Conservation (phyloP, 108 stramenopile species). For the Nitzschia palea region DNA sequence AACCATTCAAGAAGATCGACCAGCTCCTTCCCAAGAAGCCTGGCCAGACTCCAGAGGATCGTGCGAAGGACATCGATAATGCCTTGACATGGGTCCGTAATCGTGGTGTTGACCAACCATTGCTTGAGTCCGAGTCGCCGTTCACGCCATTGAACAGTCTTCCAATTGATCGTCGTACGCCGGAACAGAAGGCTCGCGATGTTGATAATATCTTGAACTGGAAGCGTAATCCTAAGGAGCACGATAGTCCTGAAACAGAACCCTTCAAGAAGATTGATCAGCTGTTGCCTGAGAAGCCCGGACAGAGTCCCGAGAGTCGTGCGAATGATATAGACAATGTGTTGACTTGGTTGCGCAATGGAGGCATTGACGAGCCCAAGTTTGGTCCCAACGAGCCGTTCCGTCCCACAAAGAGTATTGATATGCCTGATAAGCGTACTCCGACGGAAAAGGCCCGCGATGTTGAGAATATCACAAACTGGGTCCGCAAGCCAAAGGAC, state of each 20-base stretch:
- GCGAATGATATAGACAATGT: conserved; percentile 40
- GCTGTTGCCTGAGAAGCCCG: conserved; percentile 27
- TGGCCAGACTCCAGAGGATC: conserved; percentile 23
- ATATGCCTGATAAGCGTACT: conserved; percentile 28
- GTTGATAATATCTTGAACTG: conserved; percentile 30
- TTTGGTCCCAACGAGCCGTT: conserved; percentile 21
- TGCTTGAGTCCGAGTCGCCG: not conserved
- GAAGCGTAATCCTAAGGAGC: conserved; percentile 33
- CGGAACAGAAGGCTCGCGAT: conserved; percentile 21
- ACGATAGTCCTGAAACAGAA: conserved; percentile 18
- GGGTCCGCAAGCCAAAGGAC: conserved; percentile 37
- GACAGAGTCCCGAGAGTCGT: conserved; percentile 22
- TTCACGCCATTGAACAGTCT: conserved; percentile 21
- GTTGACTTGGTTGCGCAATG: conserved; percentile 34
- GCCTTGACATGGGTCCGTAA: conserved; percentile 37
- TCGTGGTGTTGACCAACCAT: conserved; percentile 9
- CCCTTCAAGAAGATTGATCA: conserved; percentile 22
- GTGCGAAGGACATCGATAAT: conserved; percentile 38
- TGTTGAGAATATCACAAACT: conserved; percentile 29
- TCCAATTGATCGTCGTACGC: conserved; percentile 19
- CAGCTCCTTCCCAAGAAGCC: conserved; percentile 26
- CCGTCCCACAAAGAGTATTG: conserved; percentile 3
- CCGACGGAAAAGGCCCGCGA: conserved; percentile 26
- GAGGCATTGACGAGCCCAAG: conserved; percentile 33
- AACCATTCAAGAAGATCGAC: conserved; percentile 21